These are phyloP conservation scores for Puccinia polysora DNA, from an alignment of 1,284 basidiomycete genomes.

Conservation along the genomic window DNA sequence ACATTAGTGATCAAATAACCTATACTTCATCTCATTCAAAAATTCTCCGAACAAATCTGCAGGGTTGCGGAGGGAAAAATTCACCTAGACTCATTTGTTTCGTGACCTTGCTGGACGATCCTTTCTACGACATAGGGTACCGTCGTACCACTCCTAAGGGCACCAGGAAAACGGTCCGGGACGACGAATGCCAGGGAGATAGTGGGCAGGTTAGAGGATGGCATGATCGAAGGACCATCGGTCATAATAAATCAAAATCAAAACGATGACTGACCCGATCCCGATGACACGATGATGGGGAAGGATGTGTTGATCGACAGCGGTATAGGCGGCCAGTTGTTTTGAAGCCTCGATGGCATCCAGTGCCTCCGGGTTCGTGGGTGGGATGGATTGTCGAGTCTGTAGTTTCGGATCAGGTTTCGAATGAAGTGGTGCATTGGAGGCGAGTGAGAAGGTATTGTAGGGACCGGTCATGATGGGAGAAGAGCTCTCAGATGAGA, in stretches of 20 bases:
- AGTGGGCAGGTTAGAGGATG: too few relatives aligned
- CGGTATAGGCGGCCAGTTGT: conserved; percentile 83
- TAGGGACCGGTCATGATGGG: conserved; percentile 8
- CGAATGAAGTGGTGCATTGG: conserved; percentile 27
- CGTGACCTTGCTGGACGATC: conserved; percentile 75
- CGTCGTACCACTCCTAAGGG: conserved; percentile 73
- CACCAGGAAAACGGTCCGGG: too few relatives aligned
- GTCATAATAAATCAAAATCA: too few relatives aligned
- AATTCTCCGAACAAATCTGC: too few relatives aligned
- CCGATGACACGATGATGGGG: conserved; percentile 71
- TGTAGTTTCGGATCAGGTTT: conserved; percentile 37
- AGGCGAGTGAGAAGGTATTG: conserved; percentile 31
- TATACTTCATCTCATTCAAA: too few relatives aligned
- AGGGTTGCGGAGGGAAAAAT: neutral
- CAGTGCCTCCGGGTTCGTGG: conserved; percentile 31
- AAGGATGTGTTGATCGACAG: conserved; percentile 82
- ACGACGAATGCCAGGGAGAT: too few relatives aligned
- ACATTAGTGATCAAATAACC: neutral
- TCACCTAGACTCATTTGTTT: conserved; percentile 63
- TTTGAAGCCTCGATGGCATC: conserved; percentile 61
- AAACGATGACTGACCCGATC: conserved; percentile 51
- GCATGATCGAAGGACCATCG: too few relatives aligned
- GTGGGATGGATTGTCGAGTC: conserved; percentile 15
- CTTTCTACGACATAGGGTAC: conserved; percentile 97
- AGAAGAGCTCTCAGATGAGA: too few relatives aligned